Evolutionary conservation across 2,329 filamentous ascomycete genomes (phyloP).

Genomic region (Aspergillus japonicus): DNA sequence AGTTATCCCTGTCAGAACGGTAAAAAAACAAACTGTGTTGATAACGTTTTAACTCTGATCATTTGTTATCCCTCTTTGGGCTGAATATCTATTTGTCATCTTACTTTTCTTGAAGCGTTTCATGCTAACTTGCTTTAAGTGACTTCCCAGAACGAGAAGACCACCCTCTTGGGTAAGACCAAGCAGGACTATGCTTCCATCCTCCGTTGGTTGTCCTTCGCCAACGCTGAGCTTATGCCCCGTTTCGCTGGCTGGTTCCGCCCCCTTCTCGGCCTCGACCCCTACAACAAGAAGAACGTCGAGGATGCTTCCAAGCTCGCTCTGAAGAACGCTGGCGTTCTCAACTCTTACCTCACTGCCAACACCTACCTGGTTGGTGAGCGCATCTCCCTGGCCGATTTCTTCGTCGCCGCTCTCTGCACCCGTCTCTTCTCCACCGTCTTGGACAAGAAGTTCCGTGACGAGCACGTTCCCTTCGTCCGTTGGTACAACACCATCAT

Average conservation of each 20-base stretch:
- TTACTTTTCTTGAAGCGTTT: constrained; percentile 14
- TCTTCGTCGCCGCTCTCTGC: constrained; percentile 78
- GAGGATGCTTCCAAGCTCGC: constrained; percentile 73
- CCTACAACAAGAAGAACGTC: constrained; percentile 98
- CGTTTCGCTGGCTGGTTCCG: constrained; percentile 77
- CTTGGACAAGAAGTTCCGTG: constrained; percentile 87
- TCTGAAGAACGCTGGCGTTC: constrained; percentile 65
- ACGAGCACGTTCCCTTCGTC: constrained; percentile 76
- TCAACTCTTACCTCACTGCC: constrained; percentile 84
- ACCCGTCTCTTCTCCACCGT: constrained; percentile 89
- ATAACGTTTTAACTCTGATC: constrained; percentile 69
- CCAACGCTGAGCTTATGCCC: constrained; percentile 81
- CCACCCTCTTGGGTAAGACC: constrained; percentile 97
- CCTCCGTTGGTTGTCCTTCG: constrained; percentile 96
- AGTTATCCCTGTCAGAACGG: constrained; percentile 99
- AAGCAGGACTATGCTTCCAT: constrained; percentile 99
- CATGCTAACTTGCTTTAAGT: constrained; percentile 56
- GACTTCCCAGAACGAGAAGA: constrained; percentile 99
- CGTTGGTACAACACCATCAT: constrained; percentile 94
- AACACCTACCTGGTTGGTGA: constrained; percentile 98
- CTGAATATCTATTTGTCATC: constrained; percentile 19
- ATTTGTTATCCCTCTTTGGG: constrained; percentile 42
- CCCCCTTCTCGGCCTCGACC: constrained; percentile 74
- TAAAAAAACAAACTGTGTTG: constrained; percentile 63
- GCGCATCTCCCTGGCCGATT: constrained; percentile 92